Evolutionary conservation across 2,329 filamentous ascomycete species (phyloP), one percentile per base, ranked within the genome.

Genomic region (Cladosporium phlei): DNA sequence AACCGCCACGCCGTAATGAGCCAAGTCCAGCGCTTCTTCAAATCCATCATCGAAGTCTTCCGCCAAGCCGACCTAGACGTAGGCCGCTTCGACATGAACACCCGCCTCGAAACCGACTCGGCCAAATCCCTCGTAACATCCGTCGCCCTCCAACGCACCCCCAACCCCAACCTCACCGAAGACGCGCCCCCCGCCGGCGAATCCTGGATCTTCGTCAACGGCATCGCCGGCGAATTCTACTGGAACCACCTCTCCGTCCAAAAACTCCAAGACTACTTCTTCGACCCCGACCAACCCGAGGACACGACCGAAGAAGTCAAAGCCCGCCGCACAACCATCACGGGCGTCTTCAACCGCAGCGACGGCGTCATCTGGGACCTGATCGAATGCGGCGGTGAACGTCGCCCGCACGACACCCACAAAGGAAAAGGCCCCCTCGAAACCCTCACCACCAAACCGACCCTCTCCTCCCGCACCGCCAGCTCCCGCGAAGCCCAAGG

Each of bases 181-280:
- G 42, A 45, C 12, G 22, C 25, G 9, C 17, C n/a, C 3, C 12
- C 28, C 24, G 12, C 14, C 11, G 30, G 24, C 24, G 42, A 45
- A 20, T 28, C 42, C 4, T 45, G 42, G 42, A 32, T 45, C 24
- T 45, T 45, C 10, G 42, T 45, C 22, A 45, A 45, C 10, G 42
- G 42, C 17, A 37, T 45, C 10, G 42, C 42, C 12, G 42, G 42
- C 24, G 42, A 45, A 21, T 45, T 45, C 32, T 45, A 37, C 24
- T 45, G 42, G 42, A 45, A 45, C 22, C 32, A 34, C 11, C 24
- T 45, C 2, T 16, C 42, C 3, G 25, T 35, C 21, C 10, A 12
- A 3, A 45, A 45, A 11, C n/a, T 45, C 22, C 42, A 29, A 25
- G 42, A 45, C 17, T 45, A 37, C 42, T 45, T 45, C 42, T 45